Evolutionary conservation across 2,329 filamentous ascomycete species (phyloP), one percentile per base, ranked within the genome.

Genomic region (Fusarium sp.): DNA sequence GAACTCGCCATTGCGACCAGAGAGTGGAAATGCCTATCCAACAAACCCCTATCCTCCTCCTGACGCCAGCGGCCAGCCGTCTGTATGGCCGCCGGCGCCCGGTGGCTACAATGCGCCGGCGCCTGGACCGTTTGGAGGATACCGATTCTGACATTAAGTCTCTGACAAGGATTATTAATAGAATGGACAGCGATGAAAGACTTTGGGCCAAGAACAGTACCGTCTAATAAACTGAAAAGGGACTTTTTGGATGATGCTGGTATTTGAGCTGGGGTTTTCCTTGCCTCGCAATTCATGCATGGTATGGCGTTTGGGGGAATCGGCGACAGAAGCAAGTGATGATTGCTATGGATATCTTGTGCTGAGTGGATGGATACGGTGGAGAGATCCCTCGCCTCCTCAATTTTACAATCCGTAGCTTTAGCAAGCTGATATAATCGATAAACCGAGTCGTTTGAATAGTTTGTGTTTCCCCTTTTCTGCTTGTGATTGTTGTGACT

Each of bases 1-100:
- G 59, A 86, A 84, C 74, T 86, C 84, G 2, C 84, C 85, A 7
- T 78, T 87, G 56, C 82, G 86, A 14, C 83, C 85, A 5, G 85
- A 84, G 67, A 75, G 71, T n/a, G 76, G 72, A 46, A 73, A 57
- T 41, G 68, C 62, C 18, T 79, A 72, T 42, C 75, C 73, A 52
- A 54, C 70, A 47, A 77, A 75, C 37, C 66, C 77, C 8, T 80
- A 80, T 42, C 75, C 76, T 29, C 68, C 75, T 9, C 74, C 77
- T 14, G 77, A 80, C 32, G 62, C 69, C 13, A 70, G 64, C 11
- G 73, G 67, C 24, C 68, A 70, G 11, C 55, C 71, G 13, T 56
- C 71, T 20, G 68, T 71, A 18, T 81, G 80, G 78, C 71, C 76
- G 10, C 74, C 76, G 22, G 69, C 72, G 11, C 70, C 75, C 32